A percentile compares a stretch with the other conserved stretches of the same genome.
phyloP scores from a whole-genome alignment of 495 filamentous ascomycete genomes.

The Penicillium odoratum region DNA sequence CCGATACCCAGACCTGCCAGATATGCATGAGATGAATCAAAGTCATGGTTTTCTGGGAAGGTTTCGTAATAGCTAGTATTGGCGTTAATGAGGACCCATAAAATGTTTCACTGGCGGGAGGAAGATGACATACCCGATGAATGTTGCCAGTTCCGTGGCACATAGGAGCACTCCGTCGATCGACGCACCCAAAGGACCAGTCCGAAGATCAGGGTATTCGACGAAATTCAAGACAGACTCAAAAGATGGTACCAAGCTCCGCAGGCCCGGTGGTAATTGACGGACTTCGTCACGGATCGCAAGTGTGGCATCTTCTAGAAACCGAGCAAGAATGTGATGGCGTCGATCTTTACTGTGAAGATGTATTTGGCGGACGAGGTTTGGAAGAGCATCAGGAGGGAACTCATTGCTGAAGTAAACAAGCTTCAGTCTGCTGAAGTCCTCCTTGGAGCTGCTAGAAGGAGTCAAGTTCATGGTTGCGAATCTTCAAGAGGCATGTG shows the following conservation, averaged over 20 bases:
- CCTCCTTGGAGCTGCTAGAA: too few species aligned
- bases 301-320: constrained; percentile 36
- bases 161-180: constrained; percentile 40
- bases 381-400: constrained; percentile 37
- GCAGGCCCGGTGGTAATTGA: constrained; percentile 24
- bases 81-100: too few species aligned
- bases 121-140: constrained; percentile 40
- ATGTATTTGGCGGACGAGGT: constrained; percentile 42
- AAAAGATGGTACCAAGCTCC: constrained; percentile 37
- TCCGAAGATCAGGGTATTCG: background rate
- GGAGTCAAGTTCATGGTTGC: too few species aligned
- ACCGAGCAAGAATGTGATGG: constrained; percentile 32
- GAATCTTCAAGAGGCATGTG: too few species aligned
- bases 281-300: constrained; percentile 38
- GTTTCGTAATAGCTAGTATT: constrained; percentile 15
- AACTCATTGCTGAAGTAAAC: constrained; percentile 47
- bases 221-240: constrained; percentile 32
- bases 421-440: background rate
- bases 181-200: constrained; percentile 28
- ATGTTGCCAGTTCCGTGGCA: constrained; percentile 32
- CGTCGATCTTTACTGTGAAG: constrained; percentile 39
- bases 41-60: constrained; percentile 20
- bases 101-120: background rate
- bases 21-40: constrained; percentile 13
- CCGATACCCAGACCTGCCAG: constrained; percentile 43